Conservation (phyloP, 164 flowering plant species). For the Annona cherimola region DNA sequence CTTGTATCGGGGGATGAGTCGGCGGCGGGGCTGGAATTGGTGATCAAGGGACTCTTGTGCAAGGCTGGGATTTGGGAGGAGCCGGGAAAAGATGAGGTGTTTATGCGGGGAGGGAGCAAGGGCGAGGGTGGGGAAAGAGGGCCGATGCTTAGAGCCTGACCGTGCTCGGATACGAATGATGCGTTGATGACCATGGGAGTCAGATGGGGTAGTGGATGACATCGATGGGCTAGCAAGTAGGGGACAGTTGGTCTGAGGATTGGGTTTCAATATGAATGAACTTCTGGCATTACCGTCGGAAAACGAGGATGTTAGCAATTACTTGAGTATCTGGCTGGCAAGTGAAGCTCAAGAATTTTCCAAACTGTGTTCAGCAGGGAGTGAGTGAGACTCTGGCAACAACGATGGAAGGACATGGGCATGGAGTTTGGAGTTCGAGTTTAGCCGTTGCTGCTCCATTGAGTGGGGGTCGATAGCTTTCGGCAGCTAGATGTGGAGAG, state of each 20-base stretch:
- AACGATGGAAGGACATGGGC: neutral
- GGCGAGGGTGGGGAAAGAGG: neutral
- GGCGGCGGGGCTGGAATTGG: constrained; percentile 27
- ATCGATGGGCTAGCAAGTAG: neutral
- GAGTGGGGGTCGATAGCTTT: neutral
- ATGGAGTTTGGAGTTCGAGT: neutral
- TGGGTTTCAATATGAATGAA: neutral
- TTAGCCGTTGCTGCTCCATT: neutral
- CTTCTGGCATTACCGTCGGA: neutral
- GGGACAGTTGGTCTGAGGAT: neutral
- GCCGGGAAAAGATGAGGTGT: neutral
- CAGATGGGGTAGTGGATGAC: neutral
- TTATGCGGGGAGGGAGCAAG: neutral
- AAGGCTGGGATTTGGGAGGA: neutral
- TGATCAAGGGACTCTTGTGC: constrained; percentile 21
- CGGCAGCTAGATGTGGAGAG: constrained; percentile 2
- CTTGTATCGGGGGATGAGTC: constrained; percentile 13
- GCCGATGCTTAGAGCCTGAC: neutral
- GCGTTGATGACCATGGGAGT: neutral
- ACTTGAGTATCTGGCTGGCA: neutral
- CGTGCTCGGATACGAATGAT: neutral
- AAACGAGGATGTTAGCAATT: neutral
- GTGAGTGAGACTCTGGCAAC: constrained; percentile 12
- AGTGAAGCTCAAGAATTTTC: neutral
- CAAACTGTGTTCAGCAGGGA: constrained; percentile 3